phyloP scores from a whole-genome alignment of 495 filamentous ascomycete genomes.

The Neurospora sp. region DNA sequence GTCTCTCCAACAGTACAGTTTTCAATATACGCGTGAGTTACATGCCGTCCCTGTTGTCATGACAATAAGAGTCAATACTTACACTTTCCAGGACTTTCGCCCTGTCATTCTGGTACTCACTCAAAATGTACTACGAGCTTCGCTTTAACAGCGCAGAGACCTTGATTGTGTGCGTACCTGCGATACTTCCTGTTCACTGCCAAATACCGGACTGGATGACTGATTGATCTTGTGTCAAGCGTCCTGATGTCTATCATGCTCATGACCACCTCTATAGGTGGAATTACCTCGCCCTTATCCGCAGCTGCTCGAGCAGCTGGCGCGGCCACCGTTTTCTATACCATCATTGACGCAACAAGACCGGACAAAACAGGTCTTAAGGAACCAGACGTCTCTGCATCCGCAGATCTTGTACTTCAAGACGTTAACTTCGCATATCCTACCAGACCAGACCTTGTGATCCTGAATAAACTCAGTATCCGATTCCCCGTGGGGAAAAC shows the following conservation, averaged over 20 bases:
- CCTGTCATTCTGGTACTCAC: conserved; percentile 35
- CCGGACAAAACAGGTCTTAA: conserved; percentile 37
- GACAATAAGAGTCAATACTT: background rate
- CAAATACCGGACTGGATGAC: background rate
- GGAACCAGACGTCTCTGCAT: conserved; percentile 33
- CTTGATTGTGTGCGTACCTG: conserved; percentile 38
- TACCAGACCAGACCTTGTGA: conserved; percentile 46
- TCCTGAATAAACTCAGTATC: conserved; percentile 43
- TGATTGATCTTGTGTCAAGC: conserved; percentile 21
- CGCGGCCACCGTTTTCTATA: conserved; percentile 45
- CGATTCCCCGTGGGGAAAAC: conserved; percentile 64
- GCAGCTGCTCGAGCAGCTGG: conserved; percentile 41
- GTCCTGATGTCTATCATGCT: conserved; percentile 51
- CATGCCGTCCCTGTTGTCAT: background rate
- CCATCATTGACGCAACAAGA: conserved; percentile 43
- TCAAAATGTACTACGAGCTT: conserved; percentile 22
- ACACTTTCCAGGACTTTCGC: conserved; percentile 28
- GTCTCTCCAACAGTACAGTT: conserved; percentile 26
- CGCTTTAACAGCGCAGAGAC: conserved; percentile 22
- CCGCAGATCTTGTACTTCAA: conserved; percentile 46
- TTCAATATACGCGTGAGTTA: conserved; percentile 30
- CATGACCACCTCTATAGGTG: conserved; percentile 39
- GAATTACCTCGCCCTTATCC: conserved; percentile 40
- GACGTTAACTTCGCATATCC: conserved; percentile 58
- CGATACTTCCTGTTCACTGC: background rate